Base-by-base conservation (phyloP, 345 rosid species). In the Luvunga scandens region DNA sequence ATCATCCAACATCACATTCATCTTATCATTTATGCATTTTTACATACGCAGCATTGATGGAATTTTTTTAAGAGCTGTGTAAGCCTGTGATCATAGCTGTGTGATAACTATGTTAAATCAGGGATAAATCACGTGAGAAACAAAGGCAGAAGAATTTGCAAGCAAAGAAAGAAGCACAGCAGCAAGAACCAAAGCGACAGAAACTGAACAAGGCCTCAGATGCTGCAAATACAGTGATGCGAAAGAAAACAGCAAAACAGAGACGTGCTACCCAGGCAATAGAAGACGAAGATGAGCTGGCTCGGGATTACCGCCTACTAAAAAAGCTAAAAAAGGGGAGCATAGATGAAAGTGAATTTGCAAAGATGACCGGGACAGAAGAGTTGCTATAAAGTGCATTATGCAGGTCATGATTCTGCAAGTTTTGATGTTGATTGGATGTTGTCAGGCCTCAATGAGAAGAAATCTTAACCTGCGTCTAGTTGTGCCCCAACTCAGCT, bases 121-220 rank as follows among this genome's bases (percentile, higher is more conserved):
- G 97, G 95, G 97, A 96, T 69, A 96, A 88, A 84, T 81, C 79
- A 77, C 90, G 99, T 57, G 95, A 96, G 91, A 96, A 89, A 72
- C 97, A 94, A 82, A 89, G 99, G 75, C 79, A 79, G 80, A 87
- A 87, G 86, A 91, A 90, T 83, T 73, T 92, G 88, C 88, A 31
- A 78, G 82, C 25, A 36, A 94, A 87, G 87, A 92, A 88, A 86
- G 95, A 86, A 80, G 83, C 82, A 66, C 76, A 79, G 57, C 62
- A 83, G 79, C 80, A 73, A 81, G 90, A 88, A 77, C 74, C 81
- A 24, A 90, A 88, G 68, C 71, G 69, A 9, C 85, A 84, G 75
- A 88, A 83, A 86, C 82, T 65, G 2, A 81, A 84, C 66, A 96
- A 86, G 79, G 79, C 75, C 30, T 72, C 78, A 48, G 79, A 75